phyloP scores from a whole-genome alignment of 306 rosid species.

The Castanea sativa region DNA sequence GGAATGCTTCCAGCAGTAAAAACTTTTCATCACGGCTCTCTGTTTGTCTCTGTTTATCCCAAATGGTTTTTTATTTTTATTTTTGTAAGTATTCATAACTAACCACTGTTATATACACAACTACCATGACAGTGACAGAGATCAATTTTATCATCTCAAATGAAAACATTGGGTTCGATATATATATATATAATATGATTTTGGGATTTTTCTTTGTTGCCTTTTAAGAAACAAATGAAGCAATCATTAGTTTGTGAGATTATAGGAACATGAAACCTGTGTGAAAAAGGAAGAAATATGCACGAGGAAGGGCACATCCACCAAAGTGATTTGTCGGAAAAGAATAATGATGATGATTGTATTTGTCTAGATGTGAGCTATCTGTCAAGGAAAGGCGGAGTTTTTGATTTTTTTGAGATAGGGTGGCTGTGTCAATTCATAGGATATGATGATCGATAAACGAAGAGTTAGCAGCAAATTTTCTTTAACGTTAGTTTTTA shows the following conservation, averaged over 20 bases:
- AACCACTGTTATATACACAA: not conserved
- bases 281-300: not conserved
- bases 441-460: not conserved
- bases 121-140: no score
- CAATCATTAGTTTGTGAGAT: no score
- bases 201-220: no score
- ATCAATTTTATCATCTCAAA: no score
- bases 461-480: not conserved
- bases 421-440: not conserved
- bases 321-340: not conserved
- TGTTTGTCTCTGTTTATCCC: not conserved
- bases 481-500: not conserved
- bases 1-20: not conserved
- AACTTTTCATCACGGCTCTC: not conserved
- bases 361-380: not conserved
- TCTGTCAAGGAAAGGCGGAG: not conserved
- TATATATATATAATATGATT: no score
- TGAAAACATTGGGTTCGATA: no score
- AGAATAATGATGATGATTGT: not conserved
- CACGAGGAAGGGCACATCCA: not conserved
- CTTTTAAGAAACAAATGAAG: no score
- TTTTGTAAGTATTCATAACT: not conserved
- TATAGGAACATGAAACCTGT: not conserved
- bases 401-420: not conserved
- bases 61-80: not conserved